Base-by-base conservation (phyloP, 495 filamentous ascomycete species). In the Daldinia grandis region DNA sequence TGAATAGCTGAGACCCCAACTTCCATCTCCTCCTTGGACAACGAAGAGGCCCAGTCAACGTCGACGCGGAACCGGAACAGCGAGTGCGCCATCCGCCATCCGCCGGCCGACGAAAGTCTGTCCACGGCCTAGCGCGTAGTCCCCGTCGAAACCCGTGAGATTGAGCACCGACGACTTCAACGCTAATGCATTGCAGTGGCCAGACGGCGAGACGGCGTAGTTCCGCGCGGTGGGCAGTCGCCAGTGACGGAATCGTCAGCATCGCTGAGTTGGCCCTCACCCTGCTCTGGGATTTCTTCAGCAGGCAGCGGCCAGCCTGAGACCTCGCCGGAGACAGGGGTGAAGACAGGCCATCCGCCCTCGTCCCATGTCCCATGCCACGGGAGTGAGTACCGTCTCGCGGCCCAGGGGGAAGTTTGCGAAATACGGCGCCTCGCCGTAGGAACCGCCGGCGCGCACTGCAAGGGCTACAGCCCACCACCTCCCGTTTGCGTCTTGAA, bases 331-430 rank as follows among this genome's bases (percentile, higher is more conserved):
- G 38, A 40, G n/a, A 40, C 38, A 40, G 38, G 38, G 38, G 38
- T n/a, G n/a, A 40, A 40, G 14, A 40, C 38, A 40, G 38, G 38
- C 38, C 38, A 40, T 17, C 38, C n/a, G n/a, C 5, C 38, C 38
- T 40, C 33, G 10, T 35, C 33, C 33, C 33, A 35, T 14, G 33
- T 61, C 66, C 74, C 74, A 76, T 15, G 47, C 54, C 0, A 76
- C 60, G 1, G 68, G 54, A 2, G 58, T 61, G 17, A 76, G 59
- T n/a, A 70, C 68, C 33, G 74, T 66, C 49, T 76, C 74, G 57
- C 74, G 30, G 31, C 72, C 72, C 51, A 76, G 50, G 15, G 65
- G 58, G 40, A 56, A 72, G n/a, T 69, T 49, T 4, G 55, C 51
- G 21, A 56, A 64, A 35, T 58, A 47, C 24, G 28, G 21, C n/a